These are phyloP conservation scores for Musa troglodytarum DNA, from an alignment of 176 grass and related monocot species.

Conservation along the genomic window DNA sequence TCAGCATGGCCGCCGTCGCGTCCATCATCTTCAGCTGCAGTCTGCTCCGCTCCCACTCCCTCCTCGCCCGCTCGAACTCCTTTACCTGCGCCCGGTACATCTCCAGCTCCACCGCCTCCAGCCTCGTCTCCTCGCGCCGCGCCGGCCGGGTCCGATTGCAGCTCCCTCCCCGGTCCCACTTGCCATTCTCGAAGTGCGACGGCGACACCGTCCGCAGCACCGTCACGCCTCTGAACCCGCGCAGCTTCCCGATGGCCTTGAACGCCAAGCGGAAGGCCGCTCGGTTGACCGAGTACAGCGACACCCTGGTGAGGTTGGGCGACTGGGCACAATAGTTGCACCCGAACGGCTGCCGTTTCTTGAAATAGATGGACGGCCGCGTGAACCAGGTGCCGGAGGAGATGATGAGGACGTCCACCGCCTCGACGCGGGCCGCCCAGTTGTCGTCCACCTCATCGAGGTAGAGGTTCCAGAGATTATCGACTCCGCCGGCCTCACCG, in stretches of 20 bases:
- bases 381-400: slow-evolving; percentile 56
- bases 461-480: slow-evolving; percentile 32
- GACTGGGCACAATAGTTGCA: slow-evolving; percentile 28
- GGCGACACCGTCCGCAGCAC: slow-evolving; percentile 44
- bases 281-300: slow-evolving; percentile 24
- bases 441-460: slow-evolving; percentile 45
- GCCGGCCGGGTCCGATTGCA: slow-evolving; percentile 43
- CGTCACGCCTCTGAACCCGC: slow-evolving; percentile 25
- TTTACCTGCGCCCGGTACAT: slow-evolving; percentile 21
- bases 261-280: slow-evolving; percentile 42
- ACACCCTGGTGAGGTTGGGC: slow-evolving; percentile 13
- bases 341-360: slow-evolving; percentile 16
- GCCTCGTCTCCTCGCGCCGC: slow-evolving; percentile 15
- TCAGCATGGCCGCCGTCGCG: slow-evolving; percentile 45
- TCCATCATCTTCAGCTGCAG: slow-evolving; percentile 42
- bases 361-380: slow-evolving; percentile 34
- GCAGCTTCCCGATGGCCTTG: slow-evolving; percentile 4
- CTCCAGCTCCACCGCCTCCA: slow-evolving; percentile 34
- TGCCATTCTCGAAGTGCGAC: slow-evolving; percentile 55
- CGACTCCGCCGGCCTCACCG: not conserved
- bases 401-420: slow-evolving; percentile 28
- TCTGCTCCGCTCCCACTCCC: slow-evolving; percentile 10
- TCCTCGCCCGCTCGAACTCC: slow-evolving; percentile 40
- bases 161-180: slow-evolving; percentile 55
- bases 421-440: slow-evolving; percentile 29